Base-by-base conservation (phyloP, 2,329 filamentous ascomycete genomes). In the Graphilbum ipis-grandicollis region DNA sequence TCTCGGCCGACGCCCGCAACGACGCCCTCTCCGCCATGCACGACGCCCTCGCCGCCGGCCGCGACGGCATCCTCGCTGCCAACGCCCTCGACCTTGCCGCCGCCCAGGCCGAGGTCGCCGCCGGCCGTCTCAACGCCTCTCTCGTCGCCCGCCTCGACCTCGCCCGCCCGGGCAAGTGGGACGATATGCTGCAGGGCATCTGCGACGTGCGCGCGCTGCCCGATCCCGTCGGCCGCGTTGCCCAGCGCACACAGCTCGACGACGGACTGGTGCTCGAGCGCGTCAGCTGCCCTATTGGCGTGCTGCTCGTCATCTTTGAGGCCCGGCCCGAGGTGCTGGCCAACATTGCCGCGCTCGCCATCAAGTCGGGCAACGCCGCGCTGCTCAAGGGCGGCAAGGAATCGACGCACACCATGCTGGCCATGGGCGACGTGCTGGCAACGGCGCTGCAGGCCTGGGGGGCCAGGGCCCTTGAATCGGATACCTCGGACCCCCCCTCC, bases 221-320 rank as follows among this genome's bases (percentile, higher is more conserved):
- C 34, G 90, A 98, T 59, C 90, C 90, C 84, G 82, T 96, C 50
- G 88, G 88, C 49, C 79, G 79, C 52, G 67, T 90, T 37, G 86
- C 83, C 30, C 64, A 93, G 50, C 75, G 79, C 43, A 96, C 85
- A 32, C 71, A 77, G 39, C 69, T 98, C 10, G 90, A 96, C 55
- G 80, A 94, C 47, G 79, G 77, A 37, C 68, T 98, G 37, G 68
- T 78, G 36, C 68, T 98, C 41, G 84, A 93, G 53, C 76, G 86
- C 43, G 80, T 93, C 33, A 85, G 83, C 30, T 93, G 84, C 53
- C 90, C 90, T 6, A 96, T 98, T 47, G 90, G 90, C 41, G 86
- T 96, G n/a, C 71, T 98, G 31, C 71, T 98, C 46, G 90, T 98
- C 58, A 96, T 98, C 52, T 98, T 98, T 52, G 90, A 98, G 60